Percentiles rank a stretch among this genome's conserved stretches.
Evolutionary conservation across 331 rosid genomes (phyloP).

Genomic region (Rhamnella rubrinervis): DNA sequence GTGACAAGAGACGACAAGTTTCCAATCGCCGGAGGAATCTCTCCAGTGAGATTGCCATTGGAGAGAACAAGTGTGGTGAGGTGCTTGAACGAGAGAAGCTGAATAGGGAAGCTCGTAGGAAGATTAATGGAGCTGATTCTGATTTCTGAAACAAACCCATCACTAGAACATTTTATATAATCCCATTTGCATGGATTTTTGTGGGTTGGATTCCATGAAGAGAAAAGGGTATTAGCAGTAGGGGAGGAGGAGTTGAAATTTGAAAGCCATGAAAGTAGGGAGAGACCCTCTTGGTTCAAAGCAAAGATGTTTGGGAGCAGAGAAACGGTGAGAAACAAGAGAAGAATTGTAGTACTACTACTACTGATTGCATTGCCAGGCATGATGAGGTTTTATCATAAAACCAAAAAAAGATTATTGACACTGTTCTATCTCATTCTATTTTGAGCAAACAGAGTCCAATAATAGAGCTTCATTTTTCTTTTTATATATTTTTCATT

Average conservation of each 20-base stretch:
- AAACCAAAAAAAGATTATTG: neutral
- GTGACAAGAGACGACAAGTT: conserved; percentile 67
- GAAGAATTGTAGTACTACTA: conserved; percentile 29
- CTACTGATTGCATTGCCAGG: conserved; percentile 42
- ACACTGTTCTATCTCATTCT: conserved; percentile 59
- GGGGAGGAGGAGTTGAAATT: conserved; percentile 67
- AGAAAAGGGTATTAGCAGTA: conserved; percentile 41
- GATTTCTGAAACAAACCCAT: conserved; percentile 65
- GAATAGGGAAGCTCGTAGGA: conserved; percentile 56
- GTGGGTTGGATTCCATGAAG: conserved; percentile 77
- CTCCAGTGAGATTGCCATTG: conserved; percentile 78
- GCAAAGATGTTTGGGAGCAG: conserved; percentile 56
- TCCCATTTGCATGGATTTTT: conserved; percentile 85
- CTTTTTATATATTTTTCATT: conserved; percentile 11
- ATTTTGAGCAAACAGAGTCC: conserved; percentile 34
- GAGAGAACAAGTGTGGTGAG: conserved; percentile 71
- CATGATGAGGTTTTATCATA: conserved; percentile 49
- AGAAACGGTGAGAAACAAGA: conserved; percentile 56
- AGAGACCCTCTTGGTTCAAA: conserved; percentile 82
- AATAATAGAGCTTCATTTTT: conserved; percentile 1
- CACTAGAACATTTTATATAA: conserved; percentile 59
- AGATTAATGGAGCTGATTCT: conserved; percentile 56
- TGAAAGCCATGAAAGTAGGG: conserved; percentile 92
- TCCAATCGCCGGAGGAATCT: conserved; percentile 60
- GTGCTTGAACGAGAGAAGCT: conserved; percentile 54